Conservation (phyloP, 192 early-diverging fungal species). For the Gigaspora rosea region DNA sequence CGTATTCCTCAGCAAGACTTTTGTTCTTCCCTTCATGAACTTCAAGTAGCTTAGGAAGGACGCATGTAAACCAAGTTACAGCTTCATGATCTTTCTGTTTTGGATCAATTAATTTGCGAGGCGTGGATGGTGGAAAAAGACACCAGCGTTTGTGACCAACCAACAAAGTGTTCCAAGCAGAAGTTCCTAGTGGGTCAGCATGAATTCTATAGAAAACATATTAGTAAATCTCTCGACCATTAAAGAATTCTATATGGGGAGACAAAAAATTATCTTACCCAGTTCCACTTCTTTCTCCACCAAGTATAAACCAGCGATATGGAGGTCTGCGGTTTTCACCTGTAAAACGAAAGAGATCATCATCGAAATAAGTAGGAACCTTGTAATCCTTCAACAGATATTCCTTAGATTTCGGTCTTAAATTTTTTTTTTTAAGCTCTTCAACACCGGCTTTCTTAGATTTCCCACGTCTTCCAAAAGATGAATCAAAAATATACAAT, state of each 20-base stretch:
- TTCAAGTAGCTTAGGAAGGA: conserved; percentile 42
- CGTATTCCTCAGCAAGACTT: conserved; percentile 52
- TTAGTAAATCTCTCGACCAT: background rate
- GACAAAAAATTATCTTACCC: conserved; percentile 29
- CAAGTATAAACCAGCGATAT: conserved; percentile 77
- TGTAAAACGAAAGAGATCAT: conserved; percentile 68
- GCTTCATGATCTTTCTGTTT: conserved; percentile 70
- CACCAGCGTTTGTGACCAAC: conserved; percentile 77
- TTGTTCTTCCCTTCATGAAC: background rate
- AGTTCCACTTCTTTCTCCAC: conserved; percentile 71
- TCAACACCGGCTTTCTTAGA: background rate
- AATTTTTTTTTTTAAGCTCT: background rate
- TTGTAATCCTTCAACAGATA: conserved; percentile 63
- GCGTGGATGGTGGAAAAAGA: conserved; percentile 72
- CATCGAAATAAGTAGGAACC: conserved; percentile 70
- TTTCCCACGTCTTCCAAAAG: conserved; percentile 54
- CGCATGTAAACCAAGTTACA: conserved; percentile 71
- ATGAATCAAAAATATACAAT: conserved; percentile 80
- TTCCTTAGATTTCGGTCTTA: no score
- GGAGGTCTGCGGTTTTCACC: conserved; percentile 67
- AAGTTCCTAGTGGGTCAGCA: conserved; percentile 77
- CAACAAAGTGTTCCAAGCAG: conserved; percentile 78
- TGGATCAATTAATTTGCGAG: conserved; percentile 60
- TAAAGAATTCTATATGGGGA: background rate
- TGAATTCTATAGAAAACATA: conserved; percentile 44